Conservation (phyloP, 495 filamentous ascomycete species). For the Lasiosphaeria miniovina region DNA sequence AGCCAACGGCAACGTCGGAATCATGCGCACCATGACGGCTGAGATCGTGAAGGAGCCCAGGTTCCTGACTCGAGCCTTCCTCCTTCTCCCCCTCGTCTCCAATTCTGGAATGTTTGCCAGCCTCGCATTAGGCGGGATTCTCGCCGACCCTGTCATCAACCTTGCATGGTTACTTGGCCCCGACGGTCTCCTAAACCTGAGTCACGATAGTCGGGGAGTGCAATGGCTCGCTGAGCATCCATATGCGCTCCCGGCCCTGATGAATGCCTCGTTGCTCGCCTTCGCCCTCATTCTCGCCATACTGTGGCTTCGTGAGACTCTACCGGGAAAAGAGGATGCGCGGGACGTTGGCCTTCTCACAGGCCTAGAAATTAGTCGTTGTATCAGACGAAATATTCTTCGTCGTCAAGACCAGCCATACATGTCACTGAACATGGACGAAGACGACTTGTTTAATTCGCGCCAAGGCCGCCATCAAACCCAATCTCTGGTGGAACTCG, state of each 20-base stretch:
- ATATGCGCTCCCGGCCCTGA: conserved; percentile 8
- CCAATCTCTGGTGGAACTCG: conserved; percentile 3
- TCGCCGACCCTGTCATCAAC: conserved; percentile 67
- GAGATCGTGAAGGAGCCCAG: conserved; percentile 63
- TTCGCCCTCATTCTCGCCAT: background rate
- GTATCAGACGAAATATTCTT: conserved; percentile 2
- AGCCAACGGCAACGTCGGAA: conserved; percentile 75
- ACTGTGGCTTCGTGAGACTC: conserved; percentile 10
- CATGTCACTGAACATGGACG: conserved; percentile 1
- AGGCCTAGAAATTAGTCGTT: background rate
- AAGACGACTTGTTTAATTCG: background rate
- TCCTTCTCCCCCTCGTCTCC: conserved; percentile 78
- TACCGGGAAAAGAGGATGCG: conserved; percentile 3
- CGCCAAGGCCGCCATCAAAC: background rate
- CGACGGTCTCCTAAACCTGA: conserved; percentile 32
- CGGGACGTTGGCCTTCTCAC: conserved; percentile 5
- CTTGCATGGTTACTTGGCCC: conserved; percentile 66
- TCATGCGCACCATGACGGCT: conserved; percentile 76
- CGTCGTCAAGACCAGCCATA: background rate
- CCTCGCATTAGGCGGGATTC: conserved; percentile 57
- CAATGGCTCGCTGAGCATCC: conserved; percentile 19
- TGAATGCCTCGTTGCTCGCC: conserved; percentile 4
- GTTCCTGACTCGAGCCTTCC: conserved; percentile 72
- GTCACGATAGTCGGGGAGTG: conserved; percentile 28
- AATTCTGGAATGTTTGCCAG: conserved; percentile 66